Conservation (phyloP, 2,329 filamentous ascomycete species). For the Aspergillus quadrilineatus region DNA sequence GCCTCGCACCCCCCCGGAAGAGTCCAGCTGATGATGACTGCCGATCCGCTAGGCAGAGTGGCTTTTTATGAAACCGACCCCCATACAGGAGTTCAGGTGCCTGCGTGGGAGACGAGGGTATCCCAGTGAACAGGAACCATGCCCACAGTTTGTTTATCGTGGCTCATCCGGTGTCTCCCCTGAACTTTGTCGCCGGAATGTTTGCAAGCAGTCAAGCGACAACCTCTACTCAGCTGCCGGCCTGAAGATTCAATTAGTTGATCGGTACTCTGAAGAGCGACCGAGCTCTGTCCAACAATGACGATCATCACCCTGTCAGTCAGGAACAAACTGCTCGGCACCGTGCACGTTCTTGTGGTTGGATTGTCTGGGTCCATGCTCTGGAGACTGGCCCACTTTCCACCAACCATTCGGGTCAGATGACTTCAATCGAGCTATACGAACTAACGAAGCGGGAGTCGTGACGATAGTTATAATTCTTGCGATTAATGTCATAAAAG, state of each 20-base stretch:
- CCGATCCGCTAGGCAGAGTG: constrained; percentile 10
- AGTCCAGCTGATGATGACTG: constrained; percentile 14
- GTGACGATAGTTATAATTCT: not conserved
- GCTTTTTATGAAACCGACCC: constrained; percentile 6
- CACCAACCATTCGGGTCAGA: constrained; percentile 17
- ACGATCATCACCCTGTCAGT: constrained; percentile 7
- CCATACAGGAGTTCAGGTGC: constrained; percentile 19
- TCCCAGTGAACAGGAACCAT: constrained; percentile 13
- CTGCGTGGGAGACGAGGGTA: constrained; percentile 24
- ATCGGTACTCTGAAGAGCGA: not conserved
- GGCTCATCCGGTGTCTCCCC: not conserved
- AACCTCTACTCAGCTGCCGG: not conserved
- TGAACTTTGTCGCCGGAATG: not conserved
- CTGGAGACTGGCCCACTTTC: constrained; percentile 7
- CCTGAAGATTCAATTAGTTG: not conserved
- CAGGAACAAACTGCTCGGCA: constrained; percentile 6
- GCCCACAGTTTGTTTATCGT: not conserved
- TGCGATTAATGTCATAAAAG: not conserved
- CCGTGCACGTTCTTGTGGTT: constrained; percentile 8
- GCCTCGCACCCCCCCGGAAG: not conserved
- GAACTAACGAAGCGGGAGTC: not conserved
- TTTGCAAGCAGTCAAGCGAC: not conserved
- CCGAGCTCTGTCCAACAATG: constrained; percentile 1
- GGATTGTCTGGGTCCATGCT: constrained; percentile 13
- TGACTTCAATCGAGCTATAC: constrained; percentile 13